phyloP scores from a whole-genome alignment of 2,329 filamentous ascomycete genomes.

The Nothopassalora personata region DNA sequence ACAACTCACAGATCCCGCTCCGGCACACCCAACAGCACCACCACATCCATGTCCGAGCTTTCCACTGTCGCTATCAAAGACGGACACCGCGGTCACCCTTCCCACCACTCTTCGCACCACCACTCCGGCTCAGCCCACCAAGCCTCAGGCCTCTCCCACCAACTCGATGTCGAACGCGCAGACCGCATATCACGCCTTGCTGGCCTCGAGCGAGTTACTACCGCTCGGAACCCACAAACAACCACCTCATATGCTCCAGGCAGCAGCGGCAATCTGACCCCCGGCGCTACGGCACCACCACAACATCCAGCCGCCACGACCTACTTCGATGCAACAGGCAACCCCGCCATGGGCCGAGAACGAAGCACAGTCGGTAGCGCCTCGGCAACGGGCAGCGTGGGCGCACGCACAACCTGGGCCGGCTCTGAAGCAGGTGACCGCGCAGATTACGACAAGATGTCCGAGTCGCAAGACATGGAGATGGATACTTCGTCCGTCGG shows the following conservation, averaged over 20 bases:
- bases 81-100: slow-evolving; percentile 77
- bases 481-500: slow-evolving; percentile 58
- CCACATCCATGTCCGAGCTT: slow-evolving; percentile 83
- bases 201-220: slow-evolving; percentile 81
- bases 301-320: slow-evolving; percentile 39
- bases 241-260: slow-evolving; percentile 36
- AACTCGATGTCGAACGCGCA: slow-evolving; percentile 51
- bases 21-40: slow-evolving; percentile 87
- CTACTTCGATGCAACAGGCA: slow-evolving; percentile 76
- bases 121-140: slow-evolving; percentile 37
- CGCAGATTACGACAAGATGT: slow-evolving; percentile 55
- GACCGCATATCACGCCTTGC: slow-evolving; percentile 89
- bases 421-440: slow-evolving; percentile 52
- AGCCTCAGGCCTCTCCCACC: slow-evolving; percentile 48
- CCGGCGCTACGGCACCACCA: slow-evolving; percentile 26
- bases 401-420: slow-evolving; percentile 64
- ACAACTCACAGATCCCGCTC: slow-evolving; percentile 44
- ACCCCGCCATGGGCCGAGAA: slow-evolving; percentile 62
- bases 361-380: slow-evolving; percentile 85
- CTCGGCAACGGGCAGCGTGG: slow-evolving; percentile 75
- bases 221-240: slow-evolving; percentile 52
- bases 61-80: slow-evolving; percentile 96
- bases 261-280: slow-evolving; percentile 32
- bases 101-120: slow-evolving; percentile 50
- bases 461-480: slow-evolving; percentile 46